Percentiles rank a stretch among this genome's conserved stretches.
Evolutionary conservation across 768 basidiomycete species (phyloP).

Genomic region (Xerocomus potaroensis): DNA sequence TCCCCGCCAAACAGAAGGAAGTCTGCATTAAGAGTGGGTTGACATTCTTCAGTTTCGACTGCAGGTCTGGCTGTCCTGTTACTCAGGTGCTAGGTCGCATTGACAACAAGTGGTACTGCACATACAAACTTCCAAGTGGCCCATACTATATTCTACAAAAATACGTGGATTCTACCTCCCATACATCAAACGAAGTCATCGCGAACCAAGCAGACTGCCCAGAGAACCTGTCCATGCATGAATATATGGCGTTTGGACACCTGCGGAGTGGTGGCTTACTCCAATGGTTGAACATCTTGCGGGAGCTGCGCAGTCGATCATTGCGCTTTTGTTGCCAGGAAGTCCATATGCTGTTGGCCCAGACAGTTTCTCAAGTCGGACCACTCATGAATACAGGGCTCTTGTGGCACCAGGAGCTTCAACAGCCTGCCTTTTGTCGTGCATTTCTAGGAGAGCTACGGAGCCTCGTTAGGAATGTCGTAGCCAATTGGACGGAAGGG

Average conservation of each 20-base stretch:
- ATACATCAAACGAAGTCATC: slow-evolving; percentile 40
- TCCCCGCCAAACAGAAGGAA: slow-evolving; percentile 11
- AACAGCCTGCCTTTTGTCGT: slow-evolving; percentile 27
- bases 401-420: slow-evolving; percentile 40
- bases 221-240: slow-evolving; percentile 38
- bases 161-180: slow-evolving; percentile 33
- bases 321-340: slow-evolving; percentile 37
- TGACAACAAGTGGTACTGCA: slow-evolving; percentile 23
- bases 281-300: slow-evolving; percentile 49
- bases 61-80: slow-evolving; percentile 6
- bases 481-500: slow-evolving; percentile 38
- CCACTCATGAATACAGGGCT: slow-evolving; percentile 12
- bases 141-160: slow-evolving; percentile 35
- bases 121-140: slow-evolving; percentile 28
- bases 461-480: slow-evolving; percentile 31
- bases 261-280: slow-evolving; percentile 41
- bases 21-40: slow-evolving; percentile 32
- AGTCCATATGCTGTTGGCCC: slow-evolving; percentile 39
- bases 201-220: slow-evolving; percentile 41
- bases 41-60: slow-evolving; percentile 29
- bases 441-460: slow-evolving; percentile 34
- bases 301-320: slow-evolving; percentile 35
- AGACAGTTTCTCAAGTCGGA: slow-evolving; percentile 43
- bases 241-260: slow-evolving; percentile 40
- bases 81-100: slow-evolving; percentile 6